phyloP scores from a whole-genome alignment of 352 stramenopile species.

The Ophiocytium majus region DNA sequence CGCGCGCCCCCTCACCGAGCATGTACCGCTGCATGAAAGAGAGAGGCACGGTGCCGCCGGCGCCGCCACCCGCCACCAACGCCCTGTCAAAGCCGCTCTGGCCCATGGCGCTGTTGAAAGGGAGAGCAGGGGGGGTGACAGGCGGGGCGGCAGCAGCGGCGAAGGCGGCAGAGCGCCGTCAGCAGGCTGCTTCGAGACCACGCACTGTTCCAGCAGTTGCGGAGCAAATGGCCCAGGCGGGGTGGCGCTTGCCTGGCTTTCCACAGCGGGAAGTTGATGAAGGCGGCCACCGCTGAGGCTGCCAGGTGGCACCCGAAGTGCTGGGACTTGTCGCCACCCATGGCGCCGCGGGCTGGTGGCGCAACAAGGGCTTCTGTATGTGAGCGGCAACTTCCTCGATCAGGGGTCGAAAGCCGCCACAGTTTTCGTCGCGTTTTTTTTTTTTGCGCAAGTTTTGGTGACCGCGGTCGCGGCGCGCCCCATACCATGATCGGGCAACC shows the following conservation, averaged over 20 bases:
- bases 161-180: not conserved
- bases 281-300: constrained; percentile 61
- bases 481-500: too few species aligned
- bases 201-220: not conserved
- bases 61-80: constrained; percentile 28
- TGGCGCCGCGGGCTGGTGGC: not conserved
- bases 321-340: constrained; percentile 24
- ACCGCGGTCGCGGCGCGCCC: too few species aligned
- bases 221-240: too few species aligned
- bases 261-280: constrained; percentile 74
- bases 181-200: not conserved
- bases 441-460: too few species aligned
- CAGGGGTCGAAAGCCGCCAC: too few species aligned
- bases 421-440: too few species aligned
- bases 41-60: not conserved
- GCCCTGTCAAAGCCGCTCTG: constrained; percentile 66
- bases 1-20: too few species aligned
- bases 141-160: not conserved
- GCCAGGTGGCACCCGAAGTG: constrained; percentile 42
- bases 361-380: too few species aligned
- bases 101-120: constrained; percentile 61
- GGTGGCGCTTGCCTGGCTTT: constrained; percentile 48
- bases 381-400: too few species aligned
- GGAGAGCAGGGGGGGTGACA: not conserved
- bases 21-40: constrained; percentile 58